Evolutionary conservation across 1,284 basidiomycete species (phyloP).

Genomic region (Pholiota adiposa): DNA sequence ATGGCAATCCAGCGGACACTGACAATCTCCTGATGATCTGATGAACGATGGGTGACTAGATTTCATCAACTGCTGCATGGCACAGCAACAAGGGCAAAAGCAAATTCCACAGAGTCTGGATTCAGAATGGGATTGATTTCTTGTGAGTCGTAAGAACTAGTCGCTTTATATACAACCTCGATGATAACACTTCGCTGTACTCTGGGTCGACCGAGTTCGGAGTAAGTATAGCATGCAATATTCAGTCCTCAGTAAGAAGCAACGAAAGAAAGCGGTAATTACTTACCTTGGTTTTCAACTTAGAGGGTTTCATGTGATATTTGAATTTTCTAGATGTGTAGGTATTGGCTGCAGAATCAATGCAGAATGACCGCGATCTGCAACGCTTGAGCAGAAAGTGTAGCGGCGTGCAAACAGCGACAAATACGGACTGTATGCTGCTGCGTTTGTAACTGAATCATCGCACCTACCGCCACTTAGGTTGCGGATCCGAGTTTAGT

Average conservation of each 20-base stretch:
- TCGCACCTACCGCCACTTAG: not conserved
- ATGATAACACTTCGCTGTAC: not conserved
- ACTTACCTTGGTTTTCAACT: not conserved
- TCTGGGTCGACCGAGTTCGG: not conserved
- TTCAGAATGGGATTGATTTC: too few relatives aligned
- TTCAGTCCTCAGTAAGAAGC: not conserved
- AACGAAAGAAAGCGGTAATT: not conserved
- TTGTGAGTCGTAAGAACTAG: not conserved
- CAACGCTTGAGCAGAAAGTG: not conserved
- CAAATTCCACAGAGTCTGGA: too few relatives aligned
- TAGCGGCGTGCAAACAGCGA: not conserved
- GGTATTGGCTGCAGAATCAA: not conserved
- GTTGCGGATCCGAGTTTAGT: constrained; percentile 1
- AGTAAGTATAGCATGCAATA: not conserved
- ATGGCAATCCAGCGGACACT: too few relatives aligned
- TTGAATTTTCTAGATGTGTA: not conserved
- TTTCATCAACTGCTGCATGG: too few relatives aligned
- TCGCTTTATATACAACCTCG: not conserved
- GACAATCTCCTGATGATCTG: too few relatives aligned
- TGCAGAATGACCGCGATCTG: not conserved
- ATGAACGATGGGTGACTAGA: too few relatives aligned
- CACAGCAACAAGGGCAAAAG: too few relatives aligned
- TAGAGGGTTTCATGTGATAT: not conserved
- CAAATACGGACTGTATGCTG: not conserved
- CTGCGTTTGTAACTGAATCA: not conserved